Evolutionary conservation across 2,329 filamentous ascomycete species (phyloP), one percentile per base, ranked within the genome.

Genomic region (Bipolaris sorokiniana): DNA sequence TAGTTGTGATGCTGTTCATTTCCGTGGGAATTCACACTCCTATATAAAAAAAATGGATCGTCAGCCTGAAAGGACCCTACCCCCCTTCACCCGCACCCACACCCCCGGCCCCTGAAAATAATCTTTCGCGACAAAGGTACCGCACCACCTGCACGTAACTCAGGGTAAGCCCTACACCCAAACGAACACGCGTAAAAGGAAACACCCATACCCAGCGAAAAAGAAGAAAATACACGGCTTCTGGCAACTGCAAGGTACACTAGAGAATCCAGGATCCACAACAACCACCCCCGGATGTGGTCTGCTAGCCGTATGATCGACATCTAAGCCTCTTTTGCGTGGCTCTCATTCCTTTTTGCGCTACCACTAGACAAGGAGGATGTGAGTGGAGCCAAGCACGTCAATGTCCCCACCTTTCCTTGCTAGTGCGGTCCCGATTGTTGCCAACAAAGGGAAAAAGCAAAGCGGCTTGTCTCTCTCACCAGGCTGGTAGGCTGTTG

Each of bases 111-210:
- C 46, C 22, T 37, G 34, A 38, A 48, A 48, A 37, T n/a, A 34
- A 20, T 48, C 33, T 33, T 48, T 26, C 7, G 46, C 23, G 46
- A 38, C 33, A 37, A n/a, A 28, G 26, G 26, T 10, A 28, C 26
- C 26, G 20, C 18, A 36, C 46, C n/a, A 10, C 13, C 31, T 47
- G 33, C 46, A 48, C 20, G 46, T 47, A 36, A 36, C 31, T 48
- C 46, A 48, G 46, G 33, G 46, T 48, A 48, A 38, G 46, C 46
- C 46, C 33, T 6, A n/a, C 20, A 36, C 46, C 33, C 46, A 48
- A 48, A 48, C 46, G 46, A 48, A 48, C 46, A 48, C 22, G 46
- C 33, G 46, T 38, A 38, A 48, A 38, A 48, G 33, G 34, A 48
- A 48, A 38, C 26, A 28, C 7, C 34, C 22, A 22, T 36, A 11